phyloP scores from a whole-genome alignment of 495 filamentous ascomycete species.

The Friedmanniomyces simplex region DNA sequence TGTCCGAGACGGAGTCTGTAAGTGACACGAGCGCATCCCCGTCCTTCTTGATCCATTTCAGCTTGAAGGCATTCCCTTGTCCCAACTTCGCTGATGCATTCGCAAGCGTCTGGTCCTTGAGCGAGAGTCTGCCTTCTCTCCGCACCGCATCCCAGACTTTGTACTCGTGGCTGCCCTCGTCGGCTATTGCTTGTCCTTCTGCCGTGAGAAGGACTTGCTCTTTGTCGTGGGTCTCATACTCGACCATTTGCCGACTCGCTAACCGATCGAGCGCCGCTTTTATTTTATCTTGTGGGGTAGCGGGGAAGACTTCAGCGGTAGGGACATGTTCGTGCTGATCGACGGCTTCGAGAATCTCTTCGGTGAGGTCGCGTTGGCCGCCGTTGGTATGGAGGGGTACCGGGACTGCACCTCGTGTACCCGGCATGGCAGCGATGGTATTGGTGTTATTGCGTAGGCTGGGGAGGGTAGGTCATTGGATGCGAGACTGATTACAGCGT shows the following conservation, averaged over 20 bases:
- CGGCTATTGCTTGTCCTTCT: slow-evolving; percentile 67
- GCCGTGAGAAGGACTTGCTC: slow-evolving; percentile 69
- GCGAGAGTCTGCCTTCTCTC: slow-evolving; percentile 64
- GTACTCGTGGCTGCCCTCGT: slow-evolving; percentile 86
- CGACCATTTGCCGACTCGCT: slow-evolving; percentile 70
- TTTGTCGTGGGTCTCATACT: slow-evolving; percentile 68
- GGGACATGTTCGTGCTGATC: slow-evolving; percentile 48
- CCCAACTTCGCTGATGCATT: slow-evolving; percentile 76
- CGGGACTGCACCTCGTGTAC: slow-evolving; percentile 32
- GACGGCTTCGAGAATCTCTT: slow-evolving; percentile 30
- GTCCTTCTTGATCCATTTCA: slow-evolving; percentile 90
- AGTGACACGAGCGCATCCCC: slow-evolving; percentile 28
- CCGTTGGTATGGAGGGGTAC: slow-evolving; percentile 25
- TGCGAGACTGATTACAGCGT: no score
- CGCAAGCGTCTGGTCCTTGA: slow-evolving; percentile 69
- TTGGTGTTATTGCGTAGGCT: neutral
- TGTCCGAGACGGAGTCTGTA: slow-evolving; percentile 52
- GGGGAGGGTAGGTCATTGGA: neutral
- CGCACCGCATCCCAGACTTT: slow-evolving; percentile 83
- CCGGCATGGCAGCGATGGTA: slow-evolving; percentile 25
- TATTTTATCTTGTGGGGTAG: slow-evolving; percentile 55
- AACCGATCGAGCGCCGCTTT: slow-evolving; percentile 85
- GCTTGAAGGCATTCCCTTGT: slow-evolving; percentile 93
- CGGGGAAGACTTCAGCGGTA: slow-evolving; percentile 68
- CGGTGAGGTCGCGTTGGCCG: slow-evolving; percentile 25